A percentile compares a stretch with the other conserved stretches of the same genome.
Conservation (phyloP, 2,329 filamentous ascomycete species). For the Escovopsis sp. region DNA sequence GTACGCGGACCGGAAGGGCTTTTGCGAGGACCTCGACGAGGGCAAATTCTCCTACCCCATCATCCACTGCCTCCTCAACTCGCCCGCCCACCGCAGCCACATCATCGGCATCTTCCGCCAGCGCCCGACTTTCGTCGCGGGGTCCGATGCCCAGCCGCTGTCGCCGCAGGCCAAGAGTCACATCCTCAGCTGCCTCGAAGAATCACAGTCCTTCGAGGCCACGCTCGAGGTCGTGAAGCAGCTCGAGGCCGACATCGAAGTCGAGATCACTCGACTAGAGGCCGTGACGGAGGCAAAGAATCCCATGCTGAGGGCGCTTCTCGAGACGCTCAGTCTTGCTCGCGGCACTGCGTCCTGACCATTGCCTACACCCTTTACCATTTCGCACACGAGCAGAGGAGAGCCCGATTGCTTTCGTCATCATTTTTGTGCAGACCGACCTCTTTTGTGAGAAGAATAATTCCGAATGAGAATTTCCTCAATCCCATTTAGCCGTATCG, state of each 20-base stretch:
- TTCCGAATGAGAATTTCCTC: too few species aligned
- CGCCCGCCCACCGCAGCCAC: background rate
- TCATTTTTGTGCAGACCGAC: too few species aligned
- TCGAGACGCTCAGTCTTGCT: background rate
- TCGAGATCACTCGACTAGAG: background rate
- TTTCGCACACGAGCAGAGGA: too few species aligned
- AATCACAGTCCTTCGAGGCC: background rate
- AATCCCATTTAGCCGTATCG: too few species aligned
- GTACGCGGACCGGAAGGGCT: conserved; percentile 23
- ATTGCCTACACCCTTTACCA: too few species aligned
- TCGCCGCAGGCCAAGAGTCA: background rate
- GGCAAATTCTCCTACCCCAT: conserved; percentile 24
- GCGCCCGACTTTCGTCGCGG: background rate
- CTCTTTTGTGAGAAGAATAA: too few species aligned
- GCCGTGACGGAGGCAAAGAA: background rate
- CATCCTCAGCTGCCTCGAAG: background rate
- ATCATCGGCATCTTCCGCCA: background rate
- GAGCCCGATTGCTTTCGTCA: too few species aligned
- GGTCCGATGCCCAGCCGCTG: background rate
- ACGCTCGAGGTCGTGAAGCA: background rate
- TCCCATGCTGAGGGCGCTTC: background rate
- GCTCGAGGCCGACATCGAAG: background rate
- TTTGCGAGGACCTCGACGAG: conserved; percentile 26
- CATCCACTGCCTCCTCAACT: conserved; percentile 9
- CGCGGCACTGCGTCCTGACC: background rate